Percentiles rank a stretch among this genome's conserved stretches.
Evolutionary conservation across 192 early-diverging fungal genomes (phyloP).

Genomic region (Phlyctochytrium arcticum): DNA sequence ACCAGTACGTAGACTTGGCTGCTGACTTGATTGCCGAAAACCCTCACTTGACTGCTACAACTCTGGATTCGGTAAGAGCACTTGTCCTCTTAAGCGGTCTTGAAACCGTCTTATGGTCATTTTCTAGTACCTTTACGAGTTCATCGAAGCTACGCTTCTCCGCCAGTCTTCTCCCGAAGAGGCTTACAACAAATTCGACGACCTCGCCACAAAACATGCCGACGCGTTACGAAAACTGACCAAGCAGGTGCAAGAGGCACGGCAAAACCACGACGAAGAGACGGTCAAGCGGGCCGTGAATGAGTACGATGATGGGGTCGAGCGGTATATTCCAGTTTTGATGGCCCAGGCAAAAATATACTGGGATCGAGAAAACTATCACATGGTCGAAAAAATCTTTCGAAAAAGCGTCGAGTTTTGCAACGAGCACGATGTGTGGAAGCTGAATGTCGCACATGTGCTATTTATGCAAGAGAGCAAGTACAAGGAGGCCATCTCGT

Average conservation of each 20-base stretch:
- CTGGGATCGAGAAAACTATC: slow-evolving; percentile 63
- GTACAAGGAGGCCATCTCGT: slow-evolving; percentile 65
- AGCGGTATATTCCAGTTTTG: slow-evolving; percentile 58
- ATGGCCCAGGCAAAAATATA: slow-evolving; percentile 67
- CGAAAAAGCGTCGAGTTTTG: slow-evolving; percentile 62
- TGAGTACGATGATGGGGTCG: slow-evolving; percentile 59
- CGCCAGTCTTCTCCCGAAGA: slow-evolving; percentile 56
- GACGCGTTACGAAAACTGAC: slow-evolving; percentile 54
- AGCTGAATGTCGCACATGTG: slow-evolving; percentile 64
- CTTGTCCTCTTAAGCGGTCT: background rate
- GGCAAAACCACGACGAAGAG: slow-evolving; percentile 58
- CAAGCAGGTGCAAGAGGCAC: slow-evolving; percentile 58
- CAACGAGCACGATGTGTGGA: slow-evolving; percentile 65
- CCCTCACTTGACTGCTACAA: slow-evolving; percentile 14
- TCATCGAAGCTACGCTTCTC: slow-evolving; percentile 53
- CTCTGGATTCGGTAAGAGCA: slow-evolving; percentile 32
- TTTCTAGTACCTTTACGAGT: slow-evolving; percentile 51
- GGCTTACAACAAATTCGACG: slow-evolving; percentile 59
- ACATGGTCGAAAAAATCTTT: slow-evolving; percentile 62
- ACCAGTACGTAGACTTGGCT: slow-evolving; percentile 53
- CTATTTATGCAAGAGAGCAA: slow-evolving; percentile 66
- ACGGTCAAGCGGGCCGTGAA: slow-evolving; percentile 48
- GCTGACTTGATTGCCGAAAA: slow-evolving; percentile 62
- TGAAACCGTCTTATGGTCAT: background rate
- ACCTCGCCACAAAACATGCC: slow-evolving; percentile 52